A percentile compares a stretch with the other conserved stretches of the same genome.
phyloP scores from a whole-genome alignment of 371 early-diverging fungal species.

The Mortierella sp. region DNA sequence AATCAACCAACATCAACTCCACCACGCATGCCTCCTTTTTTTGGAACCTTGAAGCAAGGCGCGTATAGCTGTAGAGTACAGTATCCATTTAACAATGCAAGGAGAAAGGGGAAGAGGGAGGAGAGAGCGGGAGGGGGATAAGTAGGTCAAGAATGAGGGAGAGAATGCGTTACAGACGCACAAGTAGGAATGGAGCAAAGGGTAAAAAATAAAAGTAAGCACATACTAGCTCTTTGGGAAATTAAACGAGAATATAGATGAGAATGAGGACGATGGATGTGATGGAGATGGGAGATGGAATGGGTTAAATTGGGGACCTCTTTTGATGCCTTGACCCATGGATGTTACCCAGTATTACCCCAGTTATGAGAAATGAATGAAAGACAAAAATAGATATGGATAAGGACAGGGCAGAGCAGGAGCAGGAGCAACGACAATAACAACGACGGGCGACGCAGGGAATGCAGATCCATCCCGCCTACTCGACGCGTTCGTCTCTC shows the following conservation, averaged over 20 bases:
- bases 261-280: too few species aligned
- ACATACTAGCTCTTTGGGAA: too few species aligned
- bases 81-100: slow-evolving; percentile 2
- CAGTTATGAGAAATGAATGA: background rate
- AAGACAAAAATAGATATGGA: too few species aligned
- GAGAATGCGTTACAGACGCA: background rate
- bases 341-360: too few species aligned
- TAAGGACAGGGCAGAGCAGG: background rate
- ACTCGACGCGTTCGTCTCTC: too few species aligned
- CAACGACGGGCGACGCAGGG: background rate
- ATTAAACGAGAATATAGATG: too few species aligned
- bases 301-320: too few species aligned
- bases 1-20: too few species aligned
- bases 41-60: background rate
- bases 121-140: background rate
- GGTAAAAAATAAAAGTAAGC: too few species aligned
- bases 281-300: too few species aligned
- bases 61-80: background rate
- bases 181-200: background rate
- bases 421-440: background rate
- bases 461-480: background rate
- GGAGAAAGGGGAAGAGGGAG: background rate
- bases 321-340: too few species aligned
- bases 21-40: background rate
- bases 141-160: background rate